Conservation (phyloP, 371 early-diverging fungal species). For the Synchytrium microbalum region DNA sequence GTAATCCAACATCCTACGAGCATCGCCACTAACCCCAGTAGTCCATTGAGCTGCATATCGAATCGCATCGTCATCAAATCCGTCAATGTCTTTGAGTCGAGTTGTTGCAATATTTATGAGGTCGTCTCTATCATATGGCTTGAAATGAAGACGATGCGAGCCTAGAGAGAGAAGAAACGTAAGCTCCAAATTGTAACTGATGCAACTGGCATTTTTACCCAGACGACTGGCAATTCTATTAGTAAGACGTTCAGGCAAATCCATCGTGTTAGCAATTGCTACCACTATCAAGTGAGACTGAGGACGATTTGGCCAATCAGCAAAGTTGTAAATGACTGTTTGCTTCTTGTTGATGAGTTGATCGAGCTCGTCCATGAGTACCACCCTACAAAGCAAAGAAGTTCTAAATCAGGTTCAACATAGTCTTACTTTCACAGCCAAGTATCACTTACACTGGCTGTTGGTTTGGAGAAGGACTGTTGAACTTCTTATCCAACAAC, state of each 20-base stretch:
- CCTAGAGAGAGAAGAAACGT: constrained; percentile 35
- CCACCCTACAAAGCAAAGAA: constrained; percentile 46
- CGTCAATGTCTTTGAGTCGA: constrained; percentile 55
- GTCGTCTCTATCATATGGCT: constrained; percentile 80
- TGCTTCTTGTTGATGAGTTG: constrained; percentile 87
- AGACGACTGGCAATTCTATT: constrained; percentile 72
- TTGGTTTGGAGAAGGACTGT: constrained; percentile 4
- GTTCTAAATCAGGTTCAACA: background rate
- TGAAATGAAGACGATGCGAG: constrained; percentile 78
- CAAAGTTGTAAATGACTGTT: constrained; percentile 94
- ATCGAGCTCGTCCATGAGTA: constrained; percentile 97
- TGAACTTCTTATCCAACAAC: constrained; percentile 64
- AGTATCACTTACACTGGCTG: background rate
- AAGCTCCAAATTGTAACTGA: constrained; percentile 11
- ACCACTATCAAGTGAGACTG: constrained; percentile 81
- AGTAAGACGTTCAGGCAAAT: constrained; percentile 90
- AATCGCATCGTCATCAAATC: constrained; percentile 74
- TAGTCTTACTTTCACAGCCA: background rate
- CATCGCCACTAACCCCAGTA: constrained; percentile 94
- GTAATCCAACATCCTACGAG: constrained; percentile 91
- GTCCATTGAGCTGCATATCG: constrained; percentile 93
- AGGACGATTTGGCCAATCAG: constrained; percentile 90
- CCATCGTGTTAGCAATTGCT: constrained; percentile 98
- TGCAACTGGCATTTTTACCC: constrained; percentile 55
- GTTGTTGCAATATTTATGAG: constrained; percentile 75